Evolutionary conservation across 2,329 filamentous ascomycete genomes (phyloP).

Genomic region (Sporothrix inflata): DNA sequence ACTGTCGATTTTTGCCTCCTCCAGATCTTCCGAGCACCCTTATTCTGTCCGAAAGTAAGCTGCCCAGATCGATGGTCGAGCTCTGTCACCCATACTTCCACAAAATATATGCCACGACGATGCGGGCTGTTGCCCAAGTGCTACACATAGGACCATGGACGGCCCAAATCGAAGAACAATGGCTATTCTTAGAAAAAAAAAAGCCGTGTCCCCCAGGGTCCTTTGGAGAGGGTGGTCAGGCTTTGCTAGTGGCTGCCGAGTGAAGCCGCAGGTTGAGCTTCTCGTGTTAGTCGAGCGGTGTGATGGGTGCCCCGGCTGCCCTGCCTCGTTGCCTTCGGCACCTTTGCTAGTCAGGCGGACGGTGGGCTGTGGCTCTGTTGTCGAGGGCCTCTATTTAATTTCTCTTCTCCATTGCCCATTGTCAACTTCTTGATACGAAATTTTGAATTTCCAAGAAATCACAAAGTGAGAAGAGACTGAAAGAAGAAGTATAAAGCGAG

Average conservation of each 20-base stretch:
- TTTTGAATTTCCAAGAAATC: background rate
- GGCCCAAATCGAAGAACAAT: background rate
- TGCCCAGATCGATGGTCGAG: background rate
- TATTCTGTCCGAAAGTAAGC: background rate
- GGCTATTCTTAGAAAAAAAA: conserved; percentile 9
- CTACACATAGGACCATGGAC: background rate
- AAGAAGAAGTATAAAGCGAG: background rate
- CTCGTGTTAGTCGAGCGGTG: background rate
- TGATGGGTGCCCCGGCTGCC: background rate
- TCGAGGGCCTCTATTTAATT: background rate
- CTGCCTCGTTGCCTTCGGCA: background rate
- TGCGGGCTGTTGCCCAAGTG: background rate
- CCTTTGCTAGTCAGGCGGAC: background rate
- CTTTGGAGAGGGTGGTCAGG: conserved; percentile 9
- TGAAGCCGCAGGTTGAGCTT: background rate
- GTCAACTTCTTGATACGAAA: background rate
- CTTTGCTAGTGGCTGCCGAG: background rate
- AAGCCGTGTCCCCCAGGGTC: background rate
- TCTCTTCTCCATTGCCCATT: background rate
- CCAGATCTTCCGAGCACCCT: background rate
- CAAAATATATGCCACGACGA: background rate
- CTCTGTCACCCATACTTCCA: background rate
- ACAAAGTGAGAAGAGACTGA: background rate
- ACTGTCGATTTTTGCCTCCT: background rate
- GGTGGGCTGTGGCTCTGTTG: background rate